Conservation (phyloP, 1,284 basidiomycete genomes). For the Mycena sp. region DNA sequence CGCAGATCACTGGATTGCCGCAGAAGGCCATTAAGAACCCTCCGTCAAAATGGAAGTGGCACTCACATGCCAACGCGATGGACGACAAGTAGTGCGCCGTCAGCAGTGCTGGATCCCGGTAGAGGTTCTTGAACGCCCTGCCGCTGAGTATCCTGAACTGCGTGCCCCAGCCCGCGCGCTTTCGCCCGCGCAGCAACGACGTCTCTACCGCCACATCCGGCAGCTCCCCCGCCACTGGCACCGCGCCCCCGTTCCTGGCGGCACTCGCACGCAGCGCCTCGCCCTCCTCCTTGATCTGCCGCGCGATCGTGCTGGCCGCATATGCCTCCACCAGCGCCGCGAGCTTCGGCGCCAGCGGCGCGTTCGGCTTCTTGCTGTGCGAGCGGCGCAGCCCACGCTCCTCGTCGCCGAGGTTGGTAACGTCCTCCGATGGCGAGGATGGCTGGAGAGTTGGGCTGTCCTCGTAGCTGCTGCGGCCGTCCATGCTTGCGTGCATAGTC, state of each 20-base stretch:
- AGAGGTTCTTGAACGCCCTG: slow-evolving; percentile 97
- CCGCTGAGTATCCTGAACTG: slow-evolving; percentile 96
- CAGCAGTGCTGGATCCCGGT: slow-evolving; percentile 93
- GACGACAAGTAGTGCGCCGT: slow-evolving; percentile 91
- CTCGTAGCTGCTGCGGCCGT: slow-evolving; percentile 45
- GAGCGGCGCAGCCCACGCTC: slow-evolving; percentile 59
- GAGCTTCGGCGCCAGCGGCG: slow-evolving; percentile 71
- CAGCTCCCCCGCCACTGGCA: slow-evolving; percentile 52
- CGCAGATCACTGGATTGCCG: slow-evolving; percentile 72
- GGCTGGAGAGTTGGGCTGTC: slow-evolving; percentile 50
- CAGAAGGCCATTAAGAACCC: slow-evolving; percentile 5
- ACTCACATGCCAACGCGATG: slow-evolving; percentile 83
- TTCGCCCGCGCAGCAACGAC: slow-evolving; percentile 76
- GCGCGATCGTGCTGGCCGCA: slow-evolving; percentile 72
- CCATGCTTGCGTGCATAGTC: slow-evolving; percentile 79
- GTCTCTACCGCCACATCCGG: slow-evolving; percentile 75
- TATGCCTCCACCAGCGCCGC: slow-evolving; percentile 81
- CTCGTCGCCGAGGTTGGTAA: slow-evolving; percentile 64
- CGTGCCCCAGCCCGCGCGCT: slow-evolving; percentile 86
- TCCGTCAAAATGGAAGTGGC: slow-evolving; percentile 4
- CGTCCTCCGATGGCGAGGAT: slow-evolving; percentile 47
- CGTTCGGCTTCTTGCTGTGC: too few species aligned
- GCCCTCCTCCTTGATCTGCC: slow-evolving; percentile 72
- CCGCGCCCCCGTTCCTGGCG: slow-evolving; percentile 38
- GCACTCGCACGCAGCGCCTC: slow-evolving; percentile 54